These are phyloP conservation scores for Mortierella sp. DNA, from an alignment of 371 early-diverging fungal species.

Conservation along the genomic window DNA sequence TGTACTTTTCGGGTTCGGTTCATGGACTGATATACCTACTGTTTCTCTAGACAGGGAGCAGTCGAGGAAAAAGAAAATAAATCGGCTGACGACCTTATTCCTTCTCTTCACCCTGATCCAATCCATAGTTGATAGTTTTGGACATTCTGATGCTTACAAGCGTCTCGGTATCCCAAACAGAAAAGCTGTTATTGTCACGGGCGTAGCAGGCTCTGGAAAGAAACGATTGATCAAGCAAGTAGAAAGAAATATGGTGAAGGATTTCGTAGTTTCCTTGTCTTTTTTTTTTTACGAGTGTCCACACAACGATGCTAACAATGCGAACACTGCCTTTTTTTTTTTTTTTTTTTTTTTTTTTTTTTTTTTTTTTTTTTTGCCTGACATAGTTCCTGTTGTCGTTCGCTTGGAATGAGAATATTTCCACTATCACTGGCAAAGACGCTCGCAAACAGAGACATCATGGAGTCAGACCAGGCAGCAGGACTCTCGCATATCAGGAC, in stretches of 20 bases:
- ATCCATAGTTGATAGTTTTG: slow-evolving; percentile 26
- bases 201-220: slow-evolving; percentile 48
- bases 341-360: neutral
- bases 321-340: too few relatives aligned
- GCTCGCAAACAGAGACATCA: slow-evolving; percentile 33
- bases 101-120: too few relatives aligned
- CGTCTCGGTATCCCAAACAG: slow-evolving; percentile 41
- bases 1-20: too few relatives aligned
- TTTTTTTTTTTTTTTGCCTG: neutral
- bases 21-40: too few relatives aligned
- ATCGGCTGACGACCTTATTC: too few relatives aligned
- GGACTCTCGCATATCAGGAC: slow-evolving; percentile 29
- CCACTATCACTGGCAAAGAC: slow-evolving; percentile 31
- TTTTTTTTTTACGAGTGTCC: too few relatives aligned
- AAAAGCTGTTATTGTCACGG: slow-evolving; percentile 36
- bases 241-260: too few relatives aligned
- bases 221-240: slow-evolving; percentile 26
- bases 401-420: slow-evolving; percentile 15
- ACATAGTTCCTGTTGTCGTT: slow-evolving; percentile 19
- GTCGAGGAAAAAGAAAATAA: too few relatives aligned
- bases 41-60: too few relatives aligned
- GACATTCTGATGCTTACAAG: slow-evolving; percentile 24
- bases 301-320: too few relatives aligned
- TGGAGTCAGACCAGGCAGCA: slow-evolving; percentile 37
- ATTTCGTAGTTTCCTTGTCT: neutral